These are phyloP conservation scores for Syzygium aromaticum DNA, from an alignment of 345 rosid species.

Conservation along the genomic window DNA sequence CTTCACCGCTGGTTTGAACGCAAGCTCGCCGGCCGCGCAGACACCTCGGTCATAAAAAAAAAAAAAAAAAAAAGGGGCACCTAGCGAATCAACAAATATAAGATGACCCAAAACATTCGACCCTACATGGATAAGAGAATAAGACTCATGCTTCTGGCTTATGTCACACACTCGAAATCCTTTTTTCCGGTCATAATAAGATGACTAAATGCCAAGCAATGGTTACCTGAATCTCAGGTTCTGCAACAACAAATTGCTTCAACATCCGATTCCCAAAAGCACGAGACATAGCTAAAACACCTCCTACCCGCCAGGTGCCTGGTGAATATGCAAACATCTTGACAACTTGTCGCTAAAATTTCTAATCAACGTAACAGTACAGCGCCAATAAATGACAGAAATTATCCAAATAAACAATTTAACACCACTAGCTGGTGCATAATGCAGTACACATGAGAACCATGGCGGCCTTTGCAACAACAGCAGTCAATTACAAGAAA, in stretches of 20 bases:
- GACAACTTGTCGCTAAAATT: background rate
- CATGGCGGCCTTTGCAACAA: background rate
- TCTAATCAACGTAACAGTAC: background rate
- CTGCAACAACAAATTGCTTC: slow-evolving; percentile 96
- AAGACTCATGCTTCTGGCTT: background rate
- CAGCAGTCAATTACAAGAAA: background rate
- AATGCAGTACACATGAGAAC: background rate
- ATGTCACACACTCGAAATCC: background rate
- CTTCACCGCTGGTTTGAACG: too few relatives aligned
- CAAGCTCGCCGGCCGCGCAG: too few relatives aligned
- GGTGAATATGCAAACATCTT: slow-evolving; percentile 8
- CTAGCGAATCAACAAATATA: background rate
- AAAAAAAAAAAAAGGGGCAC: background rate
- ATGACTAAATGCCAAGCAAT: background rate
- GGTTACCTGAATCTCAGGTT: slow-evolving; percentile 95
- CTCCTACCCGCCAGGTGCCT: slow-evolving; percentile 99
- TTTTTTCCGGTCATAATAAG: background rate
- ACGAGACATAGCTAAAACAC: slow-evolving; percentile 97
- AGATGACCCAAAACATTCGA: background rate
- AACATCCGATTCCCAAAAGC: slow-evolving; percentile 99
- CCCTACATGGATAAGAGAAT: background rate
- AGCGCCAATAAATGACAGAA: background rate
- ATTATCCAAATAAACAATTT: background rate
- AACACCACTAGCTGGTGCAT: background rate
- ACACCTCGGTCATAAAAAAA: too few relatives aligned